phyloP scores from a whole-genome alignment of 805 yeast species.

The Candida nonsorbophila region DNA sequence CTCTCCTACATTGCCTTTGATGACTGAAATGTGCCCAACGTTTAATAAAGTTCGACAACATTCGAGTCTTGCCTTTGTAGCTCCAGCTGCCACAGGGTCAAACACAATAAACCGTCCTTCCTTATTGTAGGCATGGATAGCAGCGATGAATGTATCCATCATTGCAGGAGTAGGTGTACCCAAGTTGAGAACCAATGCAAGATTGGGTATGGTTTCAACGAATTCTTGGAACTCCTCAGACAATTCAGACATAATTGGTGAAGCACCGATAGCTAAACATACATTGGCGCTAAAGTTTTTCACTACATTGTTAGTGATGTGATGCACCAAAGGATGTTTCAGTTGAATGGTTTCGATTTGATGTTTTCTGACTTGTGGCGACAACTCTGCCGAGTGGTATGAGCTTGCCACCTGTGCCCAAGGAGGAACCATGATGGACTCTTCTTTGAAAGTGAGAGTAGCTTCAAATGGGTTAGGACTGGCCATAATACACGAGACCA shows the following conservation, averaged over 20 bases:
- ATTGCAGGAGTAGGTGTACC: constrained; percentile 59
- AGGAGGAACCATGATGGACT: constrained; percentile 13
- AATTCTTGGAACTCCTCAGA: constrained; percentile 63
- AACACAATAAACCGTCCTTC: constrained; percentile 60
- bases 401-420: constrained; percentile 1
- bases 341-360: constrained; percentile 13
- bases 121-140: constrained; percentile 54
- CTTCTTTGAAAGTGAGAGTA: constrained; percentile 30
- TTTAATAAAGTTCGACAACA: constrained; percentile 48
- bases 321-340: constrained; percentile 67
- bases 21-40: constrained; percentile 55
- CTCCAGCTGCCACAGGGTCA: constrained; percentile 95
- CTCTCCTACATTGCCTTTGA: constrained; percentile 87
- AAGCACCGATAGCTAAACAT: constrained; percentile 75
- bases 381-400: neutral
- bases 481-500: constrained; percentile 84
- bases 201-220: constrained; percentile 43
- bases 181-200: constrained; percentile 63
- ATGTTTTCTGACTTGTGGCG: no score
- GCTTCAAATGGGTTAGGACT: constrained; percentile 47
- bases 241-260: constrained; percentile 85
- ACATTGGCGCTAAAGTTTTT: constrained; percentile 85
- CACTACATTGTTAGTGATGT: constrained; percentile 85
- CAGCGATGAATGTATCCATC: constrained; percentile 41
- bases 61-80: constrained; percentile 52